Base-by-base conservation (phyloP, 768 basidiomycete species). In the Mycena pura region DNA sequence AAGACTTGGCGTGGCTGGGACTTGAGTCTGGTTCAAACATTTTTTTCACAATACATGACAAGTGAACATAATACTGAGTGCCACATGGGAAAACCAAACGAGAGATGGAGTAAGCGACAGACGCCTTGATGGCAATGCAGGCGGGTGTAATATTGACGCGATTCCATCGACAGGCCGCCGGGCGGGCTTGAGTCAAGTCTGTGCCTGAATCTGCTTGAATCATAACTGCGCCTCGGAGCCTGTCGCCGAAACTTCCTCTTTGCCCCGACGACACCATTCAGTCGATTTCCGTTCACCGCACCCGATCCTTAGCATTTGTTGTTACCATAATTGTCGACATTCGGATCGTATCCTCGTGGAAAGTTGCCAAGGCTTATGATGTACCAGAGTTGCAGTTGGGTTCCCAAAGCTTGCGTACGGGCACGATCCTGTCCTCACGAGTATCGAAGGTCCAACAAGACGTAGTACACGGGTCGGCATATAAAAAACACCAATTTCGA, bases 1-100 rank as follows among this genome's bases (percentile, higher is more conserved):
- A 82, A 54, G 82, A 86, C 51, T 70, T 93, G 39, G 84, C 80
- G 59, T 92, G 90, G 90, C 83, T 88, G 69, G 91, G 92, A 6
- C 69, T 93, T 34, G 89, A 92, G 57, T 80, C 83, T 8, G 82
- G 76, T 25, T 77, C 80, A 45, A 72, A 72, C 55, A 71, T 83
- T 46, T 31, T 81, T 56, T 83, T 77, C 66, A 67, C 70, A 25
- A 50, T 65, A 25, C 11, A 59, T 41, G 65, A 68, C 32, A 65
- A 50, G 57, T 64, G 57, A 59, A 40, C 34, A 45, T 48, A 34
- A 38, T 43, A 49, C 62, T 46, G 28, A 34, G 29, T 47, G 46
- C 36, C 49, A 64, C 38, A 24, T 19, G 27, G 52, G 45, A 40
- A 45, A 24, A 38, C 54, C 25, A 17, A 43, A 27, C n/a, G 40